Base-by-base conservation (phyloP, 192 early-diverging fungal genomes). In the Haplosporangium gracile region DNA sequence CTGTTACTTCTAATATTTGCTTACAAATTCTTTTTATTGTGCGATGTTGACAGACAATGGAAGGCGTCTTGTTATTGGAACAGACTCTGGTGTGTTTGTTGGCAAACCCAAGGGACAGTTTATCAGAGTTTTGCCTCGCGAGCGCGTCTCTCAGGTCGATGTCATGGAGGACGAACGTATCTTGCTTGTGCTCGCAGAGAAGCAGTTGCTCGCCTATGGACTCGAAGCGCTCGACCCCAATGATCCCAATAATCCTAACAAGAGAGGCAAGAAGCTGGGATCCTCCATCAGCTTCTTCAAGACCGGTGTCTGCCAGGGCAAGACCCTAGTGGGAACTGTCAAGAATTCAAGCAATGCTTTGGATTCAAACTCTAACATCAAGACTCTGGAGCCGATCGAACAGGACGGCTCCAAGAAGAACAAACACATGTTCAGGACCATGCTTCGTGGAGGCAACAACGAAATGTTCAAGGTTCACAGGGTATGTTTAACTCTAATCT, bases 71-170 rank as follows among this genome's bases (percentile, higher is more conserved):
- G 88, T 97, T 32, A 83, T 98, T 69, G 98, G 96, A 34, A 95
- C 97, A 2, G 97, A 99, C 79, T 88, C 91, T 32, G 98, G 98
- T 7, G 88, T 99, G 24, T 99, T 93, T 77, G 89, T 96, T 3
- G 94, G 93, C 5, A 89, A 89, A 71, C 82, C 90, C 16, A 89
- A 89, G 72, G 90, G 82, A 29, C 88, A 89, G 76, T 80, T 89
- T 76, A 82, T 88, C 78, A 90, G 91, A 60, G 89, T 94, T 43
- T 81, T 98, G 22, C 85, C 90, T 34, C 70, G 96, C 60, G 97
- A 97, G 72, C 94, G 93, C 81, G 94, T 98, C 60, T 91, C 88
- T 38, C 97, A 99, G 88, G 92, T 99, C 55, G 97, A 97, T 82
- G 94, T 97, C 49, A 80, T 98, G 70, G 94, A 95, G 81, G 92